phyloP scores from a whole-genome alignment of 495 filamentous ascomycete genomes.

The Platismatia glauca region DNA sequence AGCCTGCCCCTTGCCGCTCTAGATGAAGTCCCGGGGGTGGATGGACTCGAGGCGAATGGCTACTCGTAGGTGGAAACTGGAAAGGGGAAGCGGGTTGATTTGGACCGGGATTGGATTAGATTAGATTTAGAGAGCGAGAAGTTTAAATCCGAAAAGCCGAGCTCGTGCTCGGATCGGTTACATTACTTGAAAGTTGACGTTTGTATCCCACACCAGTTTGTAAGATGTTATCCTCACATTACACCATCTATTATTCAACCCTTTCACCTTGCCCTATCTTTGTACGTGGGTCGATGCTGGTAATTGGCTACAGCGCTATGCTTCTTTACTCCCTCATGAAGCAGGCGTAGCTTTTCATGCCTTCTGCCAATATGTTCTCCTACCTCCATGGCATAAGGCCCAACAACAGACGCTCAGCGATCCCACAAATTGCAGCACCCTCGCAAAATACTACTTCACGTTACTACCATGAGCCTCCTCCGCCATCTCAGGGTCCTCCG shows the following conservation, averaged over 20 bases:
- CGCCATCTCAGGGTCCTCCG: neutral
- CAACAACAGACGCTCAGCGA: conserved; percentile 29
- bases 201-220: neutral
- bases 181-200: conserved; percentile 6
- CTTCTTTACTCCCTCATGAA: neutral
- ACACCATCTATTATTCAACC: no score
- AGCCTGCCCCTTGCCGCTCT: no score
- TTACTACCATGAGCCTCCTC: conserved; percentile 7
- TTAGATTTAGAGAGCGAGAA: no score
- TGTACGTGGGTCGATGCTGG: neutral
- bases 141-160: neutral
- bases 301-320: neutral
- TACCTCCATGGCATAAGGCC: conserved; percentile 31
- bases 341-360: neutral
- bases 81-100: no score
- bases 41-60: no score
- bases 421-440: conserved; percentile 19
- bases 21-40: no score
- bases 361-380: conserved; percentile 28
- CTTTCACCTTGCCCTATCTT: neutral
- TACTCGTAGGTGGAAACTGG: no score
- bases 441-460: conserved; percentile 9
- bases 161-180: neutral
- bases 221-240: neutral
- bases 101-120: no score